A percentile compares a stretch with the other conserved stretches of the same genome.
phyloP scores from a whole-genome alignment of 306 rosid species.

The Mimosa bimucronata region DNA sequence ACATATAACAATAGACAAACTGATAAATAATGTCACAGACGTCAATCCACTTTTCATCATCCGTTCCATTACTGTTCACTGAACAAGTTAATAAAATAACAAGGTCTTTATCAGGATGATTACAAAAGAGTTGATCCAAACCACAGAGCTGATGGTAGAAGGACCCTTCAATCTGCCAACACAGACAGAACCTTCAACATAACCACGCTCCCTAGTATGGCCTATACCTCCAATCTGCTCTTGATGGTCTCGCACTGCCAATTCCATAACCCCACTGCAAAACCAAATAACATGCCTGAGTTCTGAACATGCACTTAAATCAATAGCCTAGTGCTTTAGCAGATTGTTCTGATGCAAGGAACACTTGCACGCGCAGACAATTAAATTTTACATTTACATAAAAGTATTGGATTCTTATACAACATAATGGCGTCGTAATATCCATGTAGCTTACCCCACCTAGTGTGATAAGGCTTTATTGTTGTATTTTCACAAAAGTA shows the following conservation, averaged over 20 bases:
- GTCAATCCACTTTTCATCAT: slow-evolving; percentile 11
- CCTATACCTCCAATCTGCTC: slow-evolving; percentile 95
- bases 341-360: slow-evolving; percentile 19
- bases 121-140: slow-evolving; percentile 5
- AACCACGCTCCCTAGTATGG: slow-evolving; percentile 68
- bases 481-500: no score
- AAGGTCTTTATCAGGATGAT: slow-evolving; percentile 11
- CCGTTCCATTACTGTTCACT: neutral
- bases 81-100: slow-evolving; percentile 4
- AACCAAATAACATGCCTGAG: slow-evolving; percentile 29
- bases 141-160: neutral
- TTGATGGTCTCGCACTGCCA: slow-evolving; percentile 75
- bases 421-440: no score
- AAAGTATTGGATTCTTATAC: no score
- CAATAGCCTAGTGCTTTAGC: slow-evolving; percentile 19
- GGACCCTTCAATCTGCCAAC: slow-evolving; percentile 19
- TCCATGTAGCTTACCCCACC: no score
- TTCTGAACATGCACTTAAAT: slow-evolving; percentile 13
- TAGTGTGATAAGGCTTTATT: no score
- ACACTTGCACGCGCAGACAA: neutral
- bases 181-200: slow-evolving; percentile 3
- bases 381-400: slow-evolving; percentile 34
- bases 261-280: slow-evolving; percentile 96
- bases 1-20: slow-evolving; percentile 11
- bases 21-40: neutral